phyloP scores from a whole-genome alignment of 1,284 basidiomycete genomes.

The Cryptococcus jaspeensis region DNA sequence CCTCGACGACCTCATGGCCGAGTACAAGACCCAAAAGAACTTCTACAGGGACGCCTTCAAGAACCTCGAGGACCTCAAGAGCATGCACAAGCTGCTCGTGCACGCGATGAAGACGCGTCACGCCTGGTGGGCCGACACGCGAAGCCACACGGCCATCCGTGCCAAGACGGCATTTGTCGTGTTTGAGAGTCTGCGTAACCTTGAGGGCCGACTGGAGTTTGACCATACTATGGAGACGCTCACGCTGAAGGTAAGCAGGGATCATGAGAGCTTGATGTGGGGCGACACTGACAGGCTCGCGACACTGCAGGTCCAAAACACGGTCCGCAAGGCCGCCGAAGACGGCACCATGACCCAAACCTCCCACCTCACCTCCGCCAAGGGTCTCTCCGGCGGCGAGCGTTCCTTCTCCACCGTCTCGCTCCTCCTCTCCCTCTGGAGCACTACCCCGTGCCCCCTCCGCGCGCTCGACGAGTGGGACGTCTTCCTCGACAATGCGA shows the following conservation, averaged over 20 bases:
- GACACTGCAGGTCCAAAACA: conserved; percentile 29
- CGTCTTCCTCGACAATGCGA: conserved; percentile 89
- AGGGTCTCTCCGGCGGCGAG: conserved; percentile 78
- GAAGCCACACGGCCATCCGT: conserved; percentile 77
- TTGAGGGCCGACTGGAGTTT: conserved; percentile 73
- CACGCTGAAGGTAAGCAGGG: conserved; percentile 60
- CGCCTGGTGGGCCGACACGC: conserved; percentile 79
- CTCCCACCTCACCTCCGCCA: conserved; percentile 63
- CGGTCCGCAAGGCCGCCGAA: conserved; percentile 14
- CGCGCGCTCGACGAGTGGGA: conserved; percentile 88
- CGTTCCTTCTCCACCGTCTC: conserved; percentile 97
- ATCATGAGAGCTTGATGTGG: conserved; percentile 18
- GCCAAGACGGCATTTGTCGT: conserved; percentile 79
- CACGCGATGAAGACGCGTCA: conserved; percentile 57
- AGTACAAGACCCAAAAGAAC: conserved; percentile 55
- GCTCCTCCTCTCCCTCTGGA: conserved; percentile 89
- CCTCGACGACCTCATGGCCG: conserved; percentile 70
- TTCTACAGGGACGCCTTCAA: background rate
- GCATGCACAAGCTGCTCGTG: conserved; percentile 41
- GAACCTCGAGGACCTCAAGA: conserved; percentile 11
- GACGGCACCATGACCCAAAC: conserved; percentile 9
- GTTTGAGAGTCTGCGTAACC: conserved; percentile 80
- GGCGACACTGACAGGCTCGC: background rate
- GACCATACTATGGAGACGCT: conserved; percentile 71
- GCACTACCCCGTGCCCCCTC: conserved; percentile 88